Conservation (phyloP, 176 grass and related monocot species). For the Oryza meridionalis region DNA sequence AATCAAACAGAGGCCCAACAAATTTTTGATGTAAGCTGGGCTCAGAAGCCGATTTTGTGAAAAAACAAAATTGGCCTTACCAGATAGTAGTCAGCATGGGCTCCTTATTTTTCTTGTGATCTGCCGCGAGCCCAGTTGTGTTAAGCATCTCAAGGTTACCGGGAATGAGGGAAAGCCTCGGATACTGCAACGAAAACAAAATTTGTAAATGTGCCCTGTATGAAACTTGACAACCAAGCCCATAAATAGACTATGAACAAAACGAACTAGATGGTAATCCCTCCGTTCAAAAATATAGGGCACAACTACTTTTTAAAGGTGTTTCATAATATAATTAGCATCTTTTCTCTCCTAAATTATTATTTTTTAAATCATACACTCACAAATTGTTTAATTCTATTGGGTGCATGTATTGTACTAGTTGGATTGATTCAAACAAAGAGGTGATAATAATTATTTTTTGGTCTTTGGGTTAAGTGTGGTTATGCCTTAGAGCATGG, state of each 20-base stretch:
- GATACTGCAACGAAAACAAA: not conserved
- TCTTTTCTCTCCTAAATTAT: no score
- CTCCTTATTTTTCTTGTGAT: not conserved
- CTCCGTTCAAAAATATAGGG: no score
- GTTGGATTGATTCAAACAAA: no score
- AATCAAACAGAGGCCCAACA: no score
- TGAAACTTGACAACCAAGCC: not conserved
- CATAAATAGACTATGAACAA: not conserved
- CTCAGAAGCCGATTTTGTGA: not conserved
- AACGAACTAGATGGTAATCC: not conserved
- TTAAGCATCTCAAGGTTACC: not conserved
- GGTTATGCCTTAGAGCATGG: no score
- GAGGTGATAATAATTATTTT: no score
- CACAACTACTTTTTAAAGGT: no score
- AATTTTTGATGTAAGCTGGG: not conserved
- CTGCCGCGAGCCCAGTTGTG: not conserved
- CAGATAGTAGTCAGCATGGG: not conserved
- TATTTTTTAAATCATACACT: no score
- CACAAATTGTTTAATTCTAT: no score
- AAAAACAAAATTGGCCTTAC: not conserved
- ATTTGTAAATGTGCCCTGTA: not conserved
- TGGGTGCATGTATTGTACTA: no score
- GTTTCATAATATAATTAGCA: no score
- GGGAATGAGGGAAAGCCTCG: not conserved
- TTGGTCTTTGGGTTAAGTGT: no score